Percentiles rank a stretch among this genome's conserved stretches.
Conservation (phyloP, 2,329 filamentous ascomycete species). For the Cladophialophora bantiana region DNA sequence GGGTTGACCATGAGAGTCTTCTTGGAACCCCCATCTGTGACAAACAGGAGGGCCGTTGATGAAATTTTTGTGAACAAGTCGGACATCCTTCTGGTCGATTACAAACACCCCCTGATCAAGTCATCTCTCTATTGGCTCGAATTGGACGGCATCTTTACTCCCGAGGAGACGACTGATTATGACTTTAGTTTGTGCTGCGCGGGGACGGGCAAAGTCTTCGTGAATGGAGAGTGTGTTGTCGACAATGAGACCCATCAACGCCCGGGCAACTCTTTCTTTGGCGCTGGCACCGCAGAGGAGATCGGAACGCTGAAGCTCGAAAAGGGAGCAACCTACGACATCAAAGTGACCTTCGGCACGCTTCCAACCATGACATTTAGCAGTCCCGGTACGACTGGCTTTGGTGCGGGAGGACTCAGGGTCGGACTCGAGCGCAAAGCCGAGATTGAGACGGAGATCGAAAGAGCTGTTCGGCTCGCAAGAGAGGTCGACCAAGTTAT, state of each 20-base stretch:
- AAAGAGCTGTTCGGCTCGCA: constrained; percentile 71
- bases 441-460: constrained; percentile 65
- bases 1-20: constrained; percentile 70
- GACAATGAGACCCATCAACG: constrained; percentile 71
- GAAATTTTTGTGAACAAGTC: constrained; percentile 53
- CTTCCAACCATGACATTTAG: constrained; percentile 65
- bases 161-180: constrained; percentile 67
- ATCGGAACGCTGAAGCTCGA: constrained; percentile 64
- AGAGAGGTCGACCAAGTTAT: constrained; percentile 77
- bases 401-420: constrained; percentile 66
- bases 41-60: constrained; percentile 60
- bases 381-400: constrained; percentile 56
- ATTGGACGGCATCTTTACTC: constrained; percentile 66
- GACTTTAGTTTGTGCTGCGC: constrained; percentile 72
- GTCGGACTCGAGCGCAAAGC: constrained; percentile 68
- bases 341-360: constrained; percentile 67
- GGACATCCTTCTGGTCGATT: constrained; percentile 62
- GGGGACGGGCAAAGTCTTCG: constrained; percentile 69
- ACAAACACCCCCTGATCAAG: constrained; percentile 59
- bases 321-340: constrained; percentile 65
- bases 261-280: constrained; percentile 70
- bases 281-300: constrained; percentile 69
- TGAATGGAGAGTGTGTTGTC: constrained; percentile 68
- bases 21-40: constrained; percentile 62
- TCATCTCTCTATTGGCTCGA: constrained; percentile 65